Percentiles rank a stretch among this genome's conserved stretches.
These are phyloP conservation scores for Protomyces lactucae-debilis DNA, from an alignment of 1,139 yeast genomes.

Conservation along the genomic window DNA sequence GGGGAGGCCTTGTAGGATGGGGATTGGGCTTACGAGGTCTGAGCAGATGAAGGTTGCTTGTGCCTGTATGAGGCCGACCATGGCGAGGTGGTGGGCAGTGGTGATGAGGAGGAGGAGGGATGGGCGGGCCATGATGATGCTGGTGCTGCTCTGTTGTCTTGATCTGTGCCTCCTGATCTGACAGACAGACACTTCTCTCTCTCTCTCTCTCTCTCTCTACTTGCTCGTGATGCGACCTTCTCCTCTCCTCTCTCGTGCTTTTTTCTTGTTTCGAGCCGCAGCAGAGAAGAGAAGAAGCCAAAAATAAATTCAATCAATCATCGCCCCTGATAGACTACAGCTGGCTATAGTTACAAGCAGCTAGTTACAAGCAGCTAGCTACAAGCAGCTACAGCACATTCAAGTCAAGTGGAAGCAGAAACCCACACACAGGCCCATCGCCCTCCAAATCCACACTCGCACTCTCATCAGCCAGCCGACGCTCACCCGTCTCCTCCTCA, in stretches of 20 bases:
- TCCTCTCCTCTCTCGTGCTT: too few relatives aligned
- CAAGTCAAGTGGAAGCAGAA: constrained; percentile 9
- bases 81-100: neutral
- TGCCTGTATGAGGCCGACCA: neutral
- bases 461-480: constrained; percentile 17
- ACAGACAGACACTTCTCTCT: too few relatives aligned
- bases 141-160: too few relatives aligned
- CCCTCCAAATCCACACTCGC: constrained; percentile 16
- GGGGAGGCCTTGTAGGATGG: neutral
- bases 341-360: too few relatives aligned
- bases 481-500: constrained; percentile 21
- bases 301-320: too few relatives aligned
- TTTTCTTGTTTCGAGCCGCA: too few relatives aligned
- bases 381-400: neutral
- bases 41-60: constrained; percentile 10
- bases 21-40: neutral
- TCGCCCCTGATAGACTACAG: too few relatives aligned
- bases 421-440: neutral
- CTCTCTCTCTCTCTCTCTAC: too few relatives aligned
- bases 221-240: too few relatives aligned
- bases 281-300: too few relatives aligned
- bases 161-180: too few relatives aligned
- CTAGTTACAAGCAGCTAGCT: too few relatives aligned
- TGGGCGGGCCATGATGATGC: neutral
- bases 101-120: neutral